A percentile compares a stretch with the other conserved stretches of the same genome.
Evolutionary conservation across 2,329 filamentous ascomycete genomes (phyloP).

Genomic region (Botrytis pseudocinerea): DNA sequence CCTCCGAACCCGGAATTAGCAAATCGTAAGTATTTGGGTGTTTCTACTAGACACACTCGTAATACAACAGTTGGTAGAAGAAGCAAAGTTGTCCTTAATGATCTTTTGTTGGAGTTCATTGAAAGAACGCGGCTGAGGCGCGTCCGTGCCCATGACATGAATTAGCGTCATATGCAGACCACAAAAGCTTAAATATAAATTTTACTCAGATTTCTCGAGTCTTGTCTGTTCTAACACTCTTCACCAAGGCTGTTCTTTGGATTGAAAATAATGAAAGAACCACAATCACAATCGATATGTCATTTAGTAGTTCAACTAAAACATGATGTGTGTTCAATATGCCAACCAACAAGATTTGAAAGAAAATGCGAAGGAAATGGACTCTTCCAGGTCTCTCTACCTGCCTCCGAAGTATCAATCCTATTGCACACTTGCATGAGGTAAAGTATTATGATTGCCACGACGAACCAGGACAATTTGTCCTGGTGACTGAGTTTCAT

Average conservation of each 20-base stretch:
- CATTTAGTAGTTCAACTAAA: not conserved
- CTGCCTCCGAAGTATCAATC: not conserved
- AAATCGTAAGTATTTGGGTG: not conserved
- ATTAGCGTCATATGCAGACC: slow-evolving; percentile 13
- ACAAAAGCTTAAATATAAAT: slow-evolving; percentile 20
- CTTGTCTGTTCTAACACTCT: not conserved
- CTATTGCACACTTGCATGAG: slow-evolving; percentile 13
- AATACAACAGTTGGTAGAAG: slow-evolving; percentile 1
- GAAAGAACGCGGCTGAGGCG: slow-evolving; percentile 19
- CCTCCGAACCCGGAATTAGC: not conserved
- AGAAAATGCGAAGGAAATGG: not conserved
- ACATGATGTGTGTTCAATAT: not conserved
- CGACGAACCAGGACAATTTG: slow-evolving; percentile 39
- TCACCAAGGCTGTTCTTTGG: not conserved
- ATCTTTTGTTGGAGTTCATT: slow-evolving; percentile 15
- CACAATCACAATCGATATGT: not conserved
- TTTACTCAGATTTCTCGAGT: slow-evolving; percentile 11
- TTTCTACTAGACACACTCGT: not conserved
- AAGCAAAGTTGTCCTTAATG: slow-evolving; percentile 21
- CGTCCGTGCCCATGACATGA: slow-evolving; percentile 20
- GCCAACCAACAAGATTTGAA: not conserved
- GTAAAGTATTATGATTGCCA: slow-evolving; percentile 34
- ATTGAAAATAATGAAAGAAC: not conserved
- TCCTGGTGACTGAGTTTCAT: slow-evolving; percentile 61
- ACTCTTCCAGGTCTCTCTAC: not conserved